Evolutionary conservation across 192 early-diverging fungal species (phyloP), one percentile per base, ranked within the genome.

Genomic region (Rhizophagus clarus): DNA sequence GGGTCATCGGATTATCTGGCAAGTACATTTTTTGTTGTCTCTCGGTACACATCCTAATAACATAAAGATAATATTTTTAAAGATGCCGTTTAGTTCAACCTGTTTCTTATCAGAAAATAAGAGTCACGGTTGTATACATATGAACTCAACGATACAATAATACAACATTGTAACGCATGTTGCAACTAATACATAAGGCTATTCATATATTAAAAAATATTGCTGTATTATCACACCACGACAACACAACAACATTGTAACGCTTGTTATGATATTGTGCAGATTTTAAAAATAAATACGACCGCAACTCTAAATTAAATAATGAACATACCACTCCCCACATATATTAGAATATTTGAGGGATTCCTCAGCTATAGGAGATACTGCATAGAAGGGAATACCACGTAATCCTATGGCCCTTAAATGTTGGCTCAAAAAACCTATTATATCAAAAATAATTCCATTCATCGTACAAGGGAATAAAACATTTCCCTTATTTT

Each of bases 321-420:
- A 77, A 11, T 9, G 8, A 49, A 40, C 72, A 56, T 86, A 92
- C 95, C 95, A 97, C 91, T 97, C 94, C 26, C 93, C 93, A 81
- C 90, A 88, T 74, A 97, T 95, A 81, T 92, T 94, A 26, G 94
- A 92, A 83, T 93, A 91, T 79, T 94, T 90, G 12, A 97, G 83
- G 2, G 93, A 90, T 45, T 88, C 89, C 64, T 96, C 89, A 3
- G 94, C 95, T 10, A 95, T 87, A 0, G 94, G 93, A 6, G 92
- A 94, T 8, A 93, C 86, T 72, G 95, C 85, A 67, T 93, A 89
- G 28, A 95, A 88, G 28, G 91, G 91, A 10, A 91, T 85, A 22
- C 81, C 79, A 14, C 87, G 80, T 42, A 93, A 84, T 10, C 91
- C 92, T 73, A 88, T 81, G 8, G 87, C 82, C n/a, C 81, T 79